Conservation (phyloP, 306 rosid genomes). For the Lagenaria siceraria region DNA sequence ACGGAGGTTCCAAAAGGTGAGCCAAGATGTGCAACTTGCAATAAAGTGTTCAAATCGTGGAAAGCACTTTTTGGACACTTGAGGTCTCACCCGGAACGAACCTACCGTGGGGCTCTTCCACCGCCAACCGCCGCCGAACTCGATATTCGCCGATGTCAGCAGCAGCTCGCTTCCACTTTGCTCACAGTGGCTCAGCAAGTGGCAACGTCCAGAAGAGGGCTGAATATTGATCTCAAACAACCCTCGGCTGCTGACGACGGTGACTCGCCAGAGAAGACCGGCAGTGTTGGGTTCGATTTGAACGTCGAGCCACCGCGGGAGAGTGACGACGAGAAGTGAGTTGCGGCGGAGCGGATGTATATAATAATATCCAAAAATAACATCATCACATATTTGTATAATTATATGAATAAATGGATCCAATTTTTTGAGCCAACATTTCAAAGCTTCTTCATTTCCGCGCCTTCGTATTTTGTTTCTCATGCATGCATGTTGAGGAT, state of each 20-base stretch:
- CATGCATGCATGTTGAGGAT: background rate
- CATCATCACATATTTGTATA: background rate
- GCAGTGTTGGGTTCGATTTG: background rate
- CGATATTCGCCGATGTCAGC: background rate
- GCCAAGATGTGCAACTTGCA: background rate
- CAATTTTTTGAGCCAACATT: background rate
- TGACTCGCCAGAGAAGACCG: background rate
- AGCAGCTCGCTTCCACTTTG: slow-evolving; percentile 6
- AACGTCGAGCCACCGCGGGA: background rate
- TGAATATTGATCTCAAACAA: slow-evolving; percentile 2
- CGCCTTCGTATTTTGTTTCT: background rate
- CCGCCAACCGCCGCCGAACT: slow-evolving; percentile 10
- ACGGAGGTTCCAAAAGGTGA: slow-evolving; percentile 8
- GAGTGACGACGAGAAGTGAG: background rate
- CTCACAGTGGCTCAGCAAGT: background rate
- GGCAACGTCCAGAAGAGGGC: background rate
- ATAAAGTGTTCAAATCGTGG: slow-evolving; percentile 11
- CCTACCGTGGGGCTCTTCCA: slow-evolving; percentile 16
- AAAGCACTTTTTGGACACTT: slow-evolving; percentile 25
- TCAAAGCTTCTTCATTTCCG: background rate
- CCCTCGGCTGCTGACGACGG: background rate
- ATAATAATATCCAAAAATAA: background rate
- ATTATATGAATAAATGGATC: background rate
- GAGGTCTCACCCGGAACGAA: slow-evolving; percentile 20
- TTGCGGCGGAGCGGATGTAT: background rate